These are phyloP conservation scores for Acer negundo DNA, from an alignment of 345 rosid genomes.

Conservation along the genomic window DNA sequence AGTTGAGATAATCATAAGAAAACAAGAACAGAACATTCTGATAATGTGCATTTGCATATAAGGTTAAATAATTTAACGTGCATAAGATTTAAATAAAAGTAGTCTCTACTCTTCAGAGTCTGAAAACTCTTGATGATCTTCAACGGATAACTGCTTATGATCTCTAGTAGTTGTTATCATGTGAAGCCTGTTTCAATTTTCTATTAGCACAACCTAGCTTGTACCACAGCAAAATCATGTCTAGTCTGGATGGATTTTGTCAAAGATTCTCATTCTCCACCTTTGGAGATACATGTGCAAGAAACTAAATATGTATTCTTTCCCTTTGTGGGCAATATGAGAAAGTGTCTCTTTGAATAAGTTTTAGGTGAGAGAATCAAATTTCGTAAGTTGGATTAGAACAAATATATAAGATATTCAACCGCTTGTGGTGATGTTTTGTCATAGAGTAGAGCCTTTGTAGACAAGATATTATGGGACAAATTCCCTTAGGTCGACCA, in stretches of 20 bases:
- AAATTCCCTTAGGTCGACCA: not conserved
- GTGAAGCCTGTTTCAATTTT: not conserved
- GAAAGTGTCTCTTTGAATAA: not conserved
- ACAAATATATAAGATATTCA: constrained; percentile 4
- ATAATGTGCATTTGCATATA: no score
- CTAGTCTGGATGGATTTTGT: not conserved
- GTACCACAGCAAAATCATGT: not conserved
- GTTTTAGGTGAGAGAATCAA: not conserved
- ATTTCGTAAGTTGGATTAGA: not conserved
- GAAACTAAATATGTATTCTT: not conserved
- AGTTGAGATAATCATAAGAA: not conserved
- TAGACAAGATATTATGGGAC: constrained; percentile 1
- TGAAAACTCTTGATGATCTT: not conserved
- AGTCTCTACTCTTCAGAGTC: not conserved
- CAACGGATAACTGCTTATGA: not conserved
- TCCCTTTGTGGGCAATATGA: not conserved
- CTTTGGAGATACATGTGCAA: not conserved
- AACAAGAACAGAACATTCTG: not conserved
- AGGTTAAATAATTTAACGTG: no score
- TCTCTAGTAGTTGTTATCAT: not conserved
- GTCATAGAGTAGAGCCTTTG: not conserved
- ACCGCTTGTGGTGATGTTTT: not conserved
- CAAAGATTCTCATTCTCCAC: not conserved
- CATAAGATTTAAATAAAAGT: not conserved
- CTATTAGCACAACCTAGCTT: not conserved